A percentile compares a stretch with the other conserved stretches of the same genome.
These are phyloP conservation scores for Sungouiella thailandica DNA, from an alignment of 805 yeast genomes.

Conservation along the genomic window DNA sequence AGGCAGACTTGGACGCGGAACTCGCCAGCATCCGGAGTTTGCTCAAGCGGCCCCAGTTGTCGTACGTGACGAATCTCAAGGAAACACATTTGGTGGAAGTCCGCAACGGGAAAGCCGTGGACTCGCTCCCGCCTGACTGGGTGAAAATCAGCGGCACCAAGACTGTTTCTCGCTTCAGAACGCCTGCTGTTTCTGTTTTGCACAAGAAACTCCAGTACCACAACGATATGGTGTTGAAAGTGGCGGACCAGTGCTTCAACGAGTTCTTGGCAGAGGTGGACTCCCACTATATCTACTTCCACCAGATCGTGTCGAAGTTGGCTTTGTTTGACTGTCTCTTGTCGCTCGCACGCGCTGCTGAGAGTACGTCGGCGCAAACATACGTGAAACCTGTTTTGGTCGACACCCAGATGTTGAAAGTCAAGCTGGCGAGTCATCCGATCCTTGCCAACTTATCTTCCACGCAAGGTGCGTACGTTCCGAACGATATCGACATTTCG, in stretches of 20 bases:
- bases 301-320: conserved; percentile 9
- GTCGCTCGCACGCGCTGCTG: conserved; percentile 9
- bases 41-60: conserved; percentile 53
- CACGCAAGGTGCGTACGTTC: conserved; percentile 43
- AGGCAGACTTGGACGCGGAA: conserved; percentile 47
- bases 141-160: conserved; percentile 66
- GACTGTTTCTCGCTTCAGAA: conserved; percentile 64
- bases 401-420: conserved; percentile 38
- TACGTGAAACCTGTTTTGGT: conserved; percentile 26
- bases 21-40: conserved; percentile 40
- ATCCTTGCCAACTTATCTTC: conserved; percentile 47
- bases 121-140: conserved; percentile 70
- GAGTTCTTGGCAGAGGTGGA: conserved; percentile 35
- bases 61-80: conserved; percentile 52
- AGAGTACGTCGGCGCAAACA: background rate
- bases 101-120: conserved; percentile 48
- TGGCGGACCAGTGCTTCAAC: conserved; percentile 44
- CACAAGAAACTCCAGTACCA: conserved; percentile 55
- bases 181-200: conserved; percentile 52
- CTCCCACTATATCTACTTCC: conserved; percentile 26
- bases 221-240: conserved; percentile 46
- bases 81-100: conserved; percentile 78
- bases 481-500: conserved; percentile 58
- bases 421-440: conserved; percentile 62
- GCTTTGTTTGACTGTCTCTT: conserved; percentile 14